phyloP scores from a whole-genome alignment of 768 basidiomycete species.

The Clitopilus hobsonii region DNA sequence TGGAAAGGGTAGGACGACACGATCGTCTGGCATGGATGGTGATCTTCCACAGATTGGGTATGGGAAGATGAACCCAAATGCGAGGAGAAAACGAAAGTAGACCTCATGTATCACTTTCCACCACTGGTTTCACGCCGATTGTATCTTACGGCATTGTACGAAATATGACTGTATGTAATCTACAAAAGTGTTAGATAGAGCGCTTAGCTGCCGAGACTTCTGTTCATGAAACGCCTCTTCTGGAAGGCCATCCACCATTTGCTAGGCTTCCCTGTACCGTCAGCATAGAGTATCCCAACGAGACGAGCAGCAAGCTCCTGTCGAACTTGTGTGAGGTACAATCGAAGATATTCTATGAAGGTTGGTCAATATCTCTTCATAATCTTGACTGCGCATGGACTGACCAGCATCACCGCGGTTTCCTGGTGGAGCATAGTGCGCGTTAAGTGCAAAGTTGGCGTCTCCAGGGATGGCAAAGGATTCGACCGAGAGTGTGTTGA shows the following conservation, averaged over 20 bases:
- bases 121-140: slow-evolving; percentile 14
- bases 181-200: slow-evolving; percentile 12
- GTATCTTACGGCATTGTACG: slow-evolving; percentile 7
- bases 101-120: slow-evolving; percentile 6
- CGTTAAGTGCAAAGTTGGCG: slow-evolving; percentile 89
- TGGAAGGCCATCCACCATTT: slow-evolving; percentile 99
- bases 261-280: slow-evolving; percentile 91
- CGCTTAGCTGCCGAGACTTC: slow-evolving; percentile 66
- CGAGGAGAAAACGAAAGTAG: slow-evolving; percentile 59
- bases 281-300: slow-evolving; percentile 85
- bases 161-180: slow-evolving; percentile 12
- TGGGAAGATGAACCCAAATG: slow-evolving; percentile 89
- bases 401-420: slow-evolving; percentile 79
- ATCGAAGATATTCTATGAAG: slow-evolving; percentile 74
- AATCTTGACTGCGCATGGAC: slow-evolving; percentile 9
- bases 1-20: slow-evolving; percentile 63
- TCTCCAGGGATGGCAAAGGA: slow-evolving; percentile 94
- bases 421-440: slow-evolving; percentile 81
- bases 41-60: slow-evolving; percentile 83
- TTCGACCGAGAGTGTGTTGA: slow-evolving; percentile 93
- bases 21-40: slow-evolving; percentile 47
- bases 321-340: slow-evolving; percentile 88
- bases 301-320: slow-evolving; percentile 88
- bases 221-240: slow-evolving; percentile 94
- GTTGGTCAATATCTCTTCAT: slow-evolving; percentile 7